Base-by-base conservation (phyloP, 2,329 filamentous ascomycete species). In the Venturia carpophila region DNA sequence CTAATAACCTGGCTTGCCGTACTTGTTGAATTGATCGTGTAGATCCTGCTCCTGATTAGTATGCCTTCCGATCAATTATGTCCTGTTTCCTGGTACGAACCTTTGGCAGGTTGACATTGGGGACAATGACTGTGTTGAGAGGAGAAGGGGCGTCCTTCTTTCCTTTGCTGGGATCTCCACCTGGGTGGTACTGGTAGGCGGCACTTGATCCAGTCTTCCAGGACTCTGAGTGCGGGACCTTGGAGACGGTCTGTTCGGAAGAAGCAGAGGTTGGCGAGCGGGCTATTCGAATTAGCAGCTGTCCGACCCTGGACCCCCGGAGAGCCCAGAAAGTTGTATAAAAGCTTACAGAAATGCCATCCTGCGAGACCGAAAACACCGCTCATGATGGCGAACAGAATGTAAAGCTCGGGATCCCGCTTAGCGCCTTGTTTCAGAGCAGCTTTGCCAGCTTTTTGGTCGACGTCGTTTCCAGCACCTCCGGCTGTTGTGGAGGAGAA, bases 1-100 rank as follows among this genome's bases (percentile, higher is more conserved):
- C 60, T 61, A 61, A 24, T 61, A 97, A 71, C 91, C 92, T 71
- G 97, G 94, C 87, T 97, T 97, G 79, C 94, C 94, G 87, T 91
- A 97, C 84, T 99, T 99, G 90, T 99, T 99, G 87, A 89, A 97
- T 82, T 89, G 89, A 72, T 99, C 94, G 81, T 99, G 94, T 69
- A 97, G 86, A 73, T 88, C 84, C 91, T 95, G 72, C 66, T 61
- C 45, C n/a, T 13, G 21, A 49, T 64, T 43, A 58, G 65, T 45
- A 52, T 49, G 62, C 64, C 41, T 30, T 47, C 63, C 34, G 43
- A 17, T 41, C 10, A 10, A 15, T 34, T 41, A 41, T 13, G 9
- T 27, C 27, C 15, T 11, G 41, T 39, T 41, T 41, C 11, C 7
- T 6, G 62, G 30, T 60, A 73, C 82, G 69, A 82, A 92, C 90